Conservation (phyloP, 768 basidiomycete genomes). For the Termitomyces sp. region DNA sequence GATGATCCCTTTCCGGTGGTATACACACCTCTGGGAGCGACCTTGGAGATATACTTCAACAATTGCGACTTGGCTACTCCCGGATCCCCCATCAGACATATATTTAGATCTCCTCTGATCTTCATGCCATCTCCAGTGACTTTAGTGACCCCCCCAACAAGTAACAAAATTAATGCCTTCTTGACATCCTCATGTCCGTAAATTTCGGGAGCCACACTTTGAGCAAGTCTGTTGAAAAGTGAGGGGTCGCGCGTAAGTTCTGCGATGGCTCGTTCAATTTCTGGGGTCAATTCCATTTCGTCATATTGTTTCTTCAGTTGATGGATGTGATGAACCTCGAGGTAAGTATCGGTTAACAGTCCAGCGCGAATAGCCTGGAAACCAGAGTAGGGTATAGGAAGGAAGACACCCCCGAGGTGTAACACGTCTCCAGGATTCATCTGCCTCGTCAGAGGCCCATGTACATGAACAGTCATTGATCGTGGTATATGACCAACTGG, state of each 20-base stretch:
- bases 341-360: constrained; percentile 93
- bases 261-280: constrained; percentile 65
- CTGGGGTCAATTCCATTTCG: constrained; percentile 89
- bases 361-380: constrained; percentile 97
- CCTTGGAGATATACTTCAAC: constrained; percentile 97
- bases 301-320: constrained; percentile 98
- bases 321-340: constrained; percentile 85
- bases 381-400: constrained; percentile 96
- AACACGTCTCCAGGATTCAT: constrained; percentile 97
- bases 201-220: constrained; percentile 96
- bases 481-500: constrained; percentile 99
- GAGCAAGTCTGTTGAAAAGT: constrained; percentile 85
- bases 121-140: constrained; percentile 96
- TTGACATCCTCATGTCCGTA: constrained; percentile 98
- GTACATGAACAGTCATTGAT: constrained; percentile 95
- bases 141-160: constrained; percentile 97
- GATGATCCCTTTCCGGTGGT: constrained; percentile 99
- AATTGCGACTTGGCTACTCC: constrained; percentile 98
- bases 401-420: constrained; percentile 93
- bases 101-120: constrained; percentile 95
- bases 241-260: constrained; percentile 68
- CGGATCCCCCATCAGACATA: constrained; percentile 99
- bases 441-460: constrained; percentile 81
- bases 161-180: constrained; percentile 85
- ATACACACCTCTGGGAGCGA: constrained; percentile 95